These are phyloP conservation scores for Albizia julibrissin DNA, from an alignment of 306 rosid genomes.

Conservation along the genomic window DNA sequence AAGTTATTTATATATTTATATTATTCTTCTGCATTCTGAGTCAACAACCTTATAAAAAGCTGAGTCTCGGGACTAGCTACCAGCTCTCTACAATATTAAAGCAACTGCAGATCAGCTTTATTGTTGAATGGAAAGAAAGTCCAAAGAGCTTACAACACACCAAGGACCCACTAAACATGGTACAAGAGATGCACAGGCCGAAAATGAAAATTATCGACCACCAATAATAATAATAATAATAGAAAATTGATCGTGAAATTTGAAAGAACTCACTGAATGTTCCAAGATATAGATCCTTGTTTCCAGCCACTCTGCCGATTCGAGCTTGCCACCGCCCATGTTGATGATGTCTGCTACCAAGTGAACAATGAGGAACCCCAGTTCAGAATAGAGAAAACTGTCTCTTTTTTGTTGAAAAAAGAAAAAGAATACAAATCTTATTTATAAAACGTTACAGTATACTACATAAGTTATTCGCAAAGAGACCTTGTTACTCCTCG, in stretches of 20 bases:
- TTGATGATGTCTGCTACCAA: slow-evolving; percentile 74
- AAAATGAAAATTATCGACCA: neutral
- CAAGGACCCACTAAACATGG: slow-evolving; percentile 13
- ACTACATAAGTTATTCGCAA: neutral
- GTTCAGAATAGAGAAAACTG: slow-evolving; percentile 2
- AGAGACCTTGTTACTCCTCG: slow-evolving; percentile 84
- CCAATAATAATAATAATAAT: neutral
- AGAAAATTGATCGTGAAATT: neutral
- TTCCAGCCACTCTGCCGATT: slow-evolving; percentile 85
- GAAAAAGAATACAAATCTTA: neutral
- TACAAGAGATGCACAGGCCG: neutral
- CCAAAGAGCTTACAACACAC: slow-evolving; percentile 26
- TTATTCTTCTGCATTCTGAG: slow-evolving; percentile 15
- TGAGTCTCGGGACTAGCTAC: slow-evolving; percentile 23
- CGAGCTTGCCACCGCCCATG: slow-evolving; percentile 95
- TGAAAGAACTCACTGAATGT: slow-evolving; percentile 68
- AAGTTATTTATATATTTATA: neutral
- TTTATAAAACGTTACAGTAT: neutral
- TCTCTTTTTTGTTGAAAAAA: neutral
- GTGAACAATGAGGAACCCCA: slow-evolving; percentile 13
- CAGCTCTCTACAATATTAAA: slow-evolving; percentile 26
- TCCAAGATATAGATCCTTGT: slow-evolving; percentile 86
- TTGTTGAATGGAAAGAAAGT: slow-evolving; percentile 34
- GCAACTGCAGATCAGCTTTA: slow-evolving; percentile 32
- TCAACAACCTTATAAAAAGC: slow-evolving; percentile 48